phyloP scores from a whole-genome alignment of 2,329 filamentous ascomycete genomes.

The Fusarium torulosum region DNA sequence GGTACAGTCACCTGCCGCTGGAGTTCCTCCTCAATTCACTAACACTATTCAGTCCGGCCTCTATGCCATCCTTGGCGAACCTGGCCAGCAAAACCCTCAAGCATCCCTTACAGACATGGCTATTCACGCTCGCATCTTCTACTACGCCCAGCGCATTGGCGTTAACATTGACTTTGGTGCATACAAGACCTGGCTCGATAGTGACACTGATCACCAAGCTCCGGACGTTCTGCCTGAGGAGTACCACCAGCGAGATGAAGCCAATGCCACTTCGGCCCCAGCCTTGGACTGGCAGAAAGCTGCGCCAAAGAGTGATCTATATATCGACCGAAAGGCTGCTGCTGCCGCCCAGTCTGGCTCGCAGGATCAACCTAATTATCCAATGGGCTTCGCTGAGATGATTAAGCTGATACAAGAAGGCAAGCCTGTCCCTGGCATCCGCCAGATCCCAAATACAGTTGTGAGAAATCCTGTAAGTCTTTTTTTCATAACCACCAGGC shows the following conservation, averaged over 20 bases:
- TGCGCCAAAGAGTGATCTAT: conserved; percentile 63
- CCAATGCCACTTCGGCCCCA: conserved; percentile 25
- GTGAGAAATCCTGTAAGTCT: conserved; percentile 74
- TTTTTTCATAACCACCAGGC: not conserved
- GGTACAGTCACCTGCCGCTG: conserved; percentile 54
- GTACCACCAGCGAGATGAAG: conserved; percentile 41
- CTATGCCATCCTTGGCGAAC: conserved; percentile 72
- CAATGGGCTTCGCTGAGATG: conserved; percentile 85
- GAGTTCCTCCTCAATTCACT: not conserved
- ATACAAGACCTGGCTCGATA: conserved; percentile 74
- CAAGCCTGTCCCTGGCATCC: conserved; percentile 86
- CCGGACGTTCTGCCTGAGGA: conserved; percentile 55
- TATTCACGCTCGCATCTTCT: conserved; percentile 75
- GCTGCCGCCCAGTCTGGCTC: conserved; percentile 36
- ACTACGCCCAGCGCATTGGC: conserved; percentile 66
- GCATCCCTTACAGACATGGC: conserved; percentile 70
- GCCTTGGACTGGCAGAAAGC: conserved; percentile 62
- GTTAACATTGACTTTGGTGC: conserved; percentile 72
- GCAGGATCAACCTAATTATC: conserved; percentile 75
- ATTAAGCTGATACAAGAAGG: conserved; percentile 86
- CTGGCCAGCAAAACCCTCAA: conserved; percentile 56
- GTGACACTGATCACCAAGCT: conserved; percentile 50
- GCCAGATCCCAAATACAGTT: conserved; percentile 85
- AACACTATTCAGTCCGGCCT: conserved; percentile 65
- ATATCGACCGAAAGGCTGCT: conserved; percentile 56